These are phyloP conservation scores for Diatrype stigma DNA, from an alignment of 2,329 filamentous ascomycete genomes.

Conservation along the genomic window DNA sequence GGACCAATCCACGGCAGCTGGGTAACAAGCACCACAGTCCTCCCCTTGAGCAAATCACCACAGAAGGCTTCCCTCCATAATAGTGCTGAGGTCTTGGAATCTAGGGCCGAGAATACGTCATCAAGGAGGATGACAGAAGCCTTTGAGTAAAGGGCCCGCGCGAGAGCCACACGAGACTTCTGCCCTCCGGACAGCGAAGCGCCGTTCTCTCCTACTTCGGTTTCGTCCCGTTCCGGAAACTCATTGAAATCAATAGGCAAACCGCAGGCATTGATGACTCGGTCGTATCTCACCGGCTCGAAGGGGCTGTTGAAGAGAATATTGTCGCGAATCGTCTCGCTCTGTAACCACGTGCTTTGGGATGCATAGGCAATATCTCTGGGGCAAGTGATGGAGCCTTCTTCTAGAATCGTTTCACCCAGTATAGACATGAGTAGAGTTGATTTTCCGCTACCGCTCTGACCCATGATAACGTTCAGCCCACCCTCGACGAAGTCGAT, in stretches of 20 bases:
- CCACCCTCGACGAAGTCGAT: slow-evolving; percentile 50
- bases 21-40: slow-evolving; percentile 54
- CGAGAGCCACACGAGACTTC: slow-evolving; percentile 52
- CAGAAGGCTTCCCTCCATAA: slow-evolving; percentile 58
- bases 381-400: slow-evolving; percentile 43
- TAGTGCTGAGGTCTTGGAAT: slow-evolving; percentile 52
- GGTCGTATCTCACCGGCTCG: slow-evolving; percentile 49
- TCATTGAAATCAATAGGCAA: slow-evolving; percentile 47
- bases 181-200: slow-evolving; percentile 54
- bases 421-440: slow-evolving; percentile 51
- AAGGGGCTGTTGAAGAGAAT: slow-evolving; percentile 50
- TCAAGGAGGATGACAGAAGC: slow-evolving; percentile 53
- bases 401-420: slow-evolving; percentile 49
- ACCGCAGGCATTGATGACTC: slow-evolving; percentile 53
- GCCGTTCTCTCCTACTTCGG: slow-evolving; percentile 50
- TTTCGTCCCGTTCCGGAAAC: slow-evolving; percentile 46
- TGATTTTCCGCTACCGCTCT: slow-evolving; percentile 55
- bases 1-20: slow-evolving; percentile 50
- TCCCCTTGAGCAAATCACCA: slow-evolving; percentile 46
- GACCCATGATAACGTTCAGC: slow-evolving; percentile 50
- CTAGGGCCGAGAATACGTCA: slow-evolving; percentile 56
- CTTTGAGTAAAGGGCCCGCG: slow-evolving; percentile 54
- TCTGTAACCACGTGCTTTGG: slow-evolving; percentile 55
- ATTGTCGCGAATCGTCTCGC: slow-evolving; percentile 51
- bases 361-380: slow-evolving; percentile 53